Conservation (phyloP, 495 filamentous ascomycete genomes). For the Penicillium waksmanii region DNA sequence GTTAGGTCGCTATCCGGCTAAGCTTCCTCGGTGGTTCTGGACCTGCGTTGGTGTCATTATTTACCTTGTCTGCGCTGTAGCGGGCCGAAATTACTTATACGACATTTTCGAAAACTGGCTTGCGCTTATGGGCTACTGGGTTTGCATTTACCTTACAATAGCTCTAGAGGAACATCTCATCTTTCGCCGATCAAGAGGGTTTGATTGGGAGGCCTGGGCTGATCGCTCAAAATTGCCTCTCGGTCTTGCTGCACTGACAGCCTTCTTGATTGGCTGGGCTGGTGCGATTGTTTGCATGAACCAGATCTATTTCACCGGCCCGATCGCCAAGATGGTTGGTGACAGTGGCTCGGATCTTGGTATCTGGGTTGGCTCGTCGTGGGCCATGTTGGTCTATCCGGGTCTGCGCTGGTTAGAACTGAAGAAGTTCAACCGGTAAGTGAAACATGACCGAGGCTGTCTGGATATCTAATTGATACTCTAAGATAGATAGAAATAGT, state of each 20-base stretch:
- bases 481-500: too few species aligned
- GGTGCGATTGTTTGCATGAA: constrained; percentile 66
- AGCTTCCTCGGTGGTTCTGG: constrained; percentile 54
- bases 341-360: constrained; percentile 35
- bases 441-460: background rate
- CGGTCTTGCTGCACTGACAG: constrained; percentile 58
- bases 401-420: constrained; percentile 52
- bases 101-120: constrained; percentile 63
- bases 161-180: constrained; percentile 56
- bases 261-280: constrained; percentile 65
- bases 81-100: constrained; percentile 54
- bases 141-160: constrained; percentile 56
- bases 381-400: constrained; percentile 49
- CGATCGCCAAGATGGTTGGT: constrained; percentile 52
- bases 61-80: constrained; percentile 58
- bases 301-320: constrained; percentile 62
- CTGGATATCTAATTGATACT: too few species aligned
- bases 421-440: constrained; percentile 33
- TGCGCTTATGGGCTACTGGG: constrained; percentile 64
- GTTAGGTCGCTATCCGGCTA: constrained; percentile 48
- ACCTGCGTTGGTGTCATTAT: constrained; percentile 54
- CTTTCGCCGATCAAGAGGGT: constrained; percentile 50
- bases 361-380: constrained; percentile 52
- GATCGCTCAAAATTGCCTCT: constrained; percentile 54
- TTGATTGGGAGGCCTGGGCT: constrained; percentile 63